Evolutionary conservation across 805 yeast genomes (phyloP).

Genomic region (Kluyveromyces nonfermentans): DNA sequence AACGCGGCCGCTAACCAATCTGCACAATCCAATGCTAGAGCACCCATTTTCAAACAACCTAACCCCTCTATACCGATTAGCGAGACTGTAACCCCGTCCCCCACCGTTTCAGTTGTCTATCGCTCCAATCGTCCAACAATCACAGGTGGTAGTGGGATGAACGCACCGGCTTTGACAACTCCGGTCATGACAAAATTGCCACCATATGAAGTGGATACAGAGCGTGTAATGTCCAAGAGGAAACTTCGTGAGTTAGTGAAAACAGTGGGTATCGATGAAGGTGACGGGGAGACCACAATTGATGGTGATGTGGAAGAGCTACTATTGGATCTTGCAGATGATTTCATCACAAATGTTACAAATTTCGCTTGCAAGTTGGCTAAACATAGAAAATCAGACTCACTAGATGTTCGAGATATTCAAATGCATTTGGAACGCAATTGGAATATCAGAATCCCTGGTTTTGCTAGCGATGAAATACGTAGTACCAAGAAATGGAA

Average conservation of each 20-base stretch:
- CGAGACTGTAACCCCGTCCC: constrained; percentile 51
- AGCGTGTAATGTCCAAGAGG: constrained; percentile 78
- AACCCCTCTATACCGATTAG: constrained; percentile 67
- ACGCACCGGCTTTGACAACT: constrained; percentile 59
- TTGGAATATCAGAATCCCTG: constrained; percentile 94
- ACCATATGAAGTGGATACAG: constrained; percentile 71
- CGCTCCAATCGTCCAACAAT: constrained; percentile 73
- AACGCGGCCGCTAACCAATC: constrained; percentile 40
- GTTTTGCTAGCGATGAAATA: constrained; percentile 85
- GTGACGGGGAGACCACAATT: constrained; percentile 80
- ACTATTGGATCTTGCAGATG: constrained; percentile 87
- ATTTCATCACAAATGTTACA: constrained; percentile 84
- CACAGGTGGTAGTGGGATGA: constrained; percentile 72
- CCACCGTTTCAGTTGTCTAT: constrained; percentile 55
- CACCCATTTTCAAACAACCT: constrained; percentile 32
- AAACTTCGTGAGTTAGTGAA: constrained; percentile 81
- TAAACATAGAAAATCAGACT: constrained; percentile 83
- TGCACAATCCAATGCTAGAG: constrained; percentile 17
- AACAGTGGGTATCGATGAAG: constrained; percentile 75
- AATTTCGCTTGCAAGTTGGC: constrained; percentile 92
- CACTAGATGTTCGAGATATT: constrained; percentile 78
- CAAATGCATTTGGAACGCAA: constrained; percentile 86
- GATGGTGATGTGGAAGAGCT: constrained; percentile 96
- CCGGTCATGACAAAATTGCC: constrained; percentile 74
- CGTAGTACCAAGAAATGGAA: constrained; percentile 66